Evolutionary conservation across 257 asterid genomes (phyloP).

Genomic region (Oldenlandia corymbosa): DNA sequence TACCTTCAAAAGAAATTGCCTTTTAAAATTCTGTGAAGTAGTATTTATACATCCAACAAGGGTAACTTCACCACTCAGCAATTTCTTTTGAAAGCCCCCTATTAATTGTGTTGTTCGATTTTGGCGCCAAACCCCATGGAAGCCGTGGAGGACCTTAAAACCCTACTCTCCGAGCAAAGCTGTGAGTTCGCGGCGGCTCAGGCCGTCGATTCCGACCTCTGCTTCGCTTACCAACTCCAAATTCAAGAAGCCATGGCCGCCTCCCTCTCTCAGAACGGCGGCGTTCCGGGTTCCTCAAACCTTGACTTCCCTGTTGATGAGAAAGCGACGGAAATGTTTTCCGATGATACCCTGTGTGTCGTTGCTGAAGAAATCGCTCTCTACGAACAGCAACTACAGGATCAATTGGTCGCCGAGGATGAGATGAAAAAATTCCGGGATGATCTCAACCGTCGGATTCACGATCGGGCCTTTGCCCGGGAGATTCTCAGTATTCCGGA

Average conservation of each 20-base stretch:
- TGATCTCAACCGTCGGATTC: slow-evolving; percentile 51
- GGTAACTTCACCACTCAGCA: too few relatives aligned
- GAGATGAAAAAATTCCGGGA: slow-evolving; percentile 25
- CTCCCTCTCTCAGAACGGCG: slow-evolving; percentile 33
- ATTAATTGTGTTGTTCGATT: too few relatives aligned
- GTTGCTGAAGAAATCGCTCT: too few relatives aligned
- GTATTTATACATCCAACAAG: too few relatives aligned
- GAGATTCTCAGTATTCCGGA: slow-evolving; percentile 45
- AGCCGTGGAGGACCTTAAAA: too few relatives aligned
- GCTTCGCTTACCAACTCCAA: slow-evolving; percentile 42
- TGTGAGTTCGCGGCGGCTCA: slow-evolving; percentile 15
- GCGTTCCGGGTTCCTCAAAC: slow-evolving; percentile 21
- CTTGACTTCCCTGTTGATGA: slow-evolving; percentile 23
- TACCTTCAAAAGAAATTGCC: too few relatives aligned
- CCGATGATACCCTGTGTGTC: slow-evolving; percentile 15
- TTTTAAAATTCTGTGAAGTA: too few relatives aligned
- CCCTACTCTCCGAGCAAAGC: slow-evolving; percentile 15
- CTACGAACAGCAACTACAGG: slow-evolving; percentile 31
- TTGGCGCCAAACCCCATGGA: background rate
- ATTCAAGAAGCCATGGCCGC: slow-evolving; percentile 44
- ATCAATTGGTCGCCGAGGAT: slow-evolving; percentile 15
- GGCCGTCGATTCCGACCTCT: slow-evolving; percentile 16
- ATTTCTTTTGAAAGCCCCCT: too few relatives aligned
- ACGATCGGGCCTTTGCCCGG: slow-evolving; percentile 53
- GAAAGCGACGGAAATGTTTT: slow-evolving; percentile 18